Evolutionary conservation across 2,329 filamentous ascomycete species (phyloP).

Genomic region (Alternaria gaisen): DNA sequence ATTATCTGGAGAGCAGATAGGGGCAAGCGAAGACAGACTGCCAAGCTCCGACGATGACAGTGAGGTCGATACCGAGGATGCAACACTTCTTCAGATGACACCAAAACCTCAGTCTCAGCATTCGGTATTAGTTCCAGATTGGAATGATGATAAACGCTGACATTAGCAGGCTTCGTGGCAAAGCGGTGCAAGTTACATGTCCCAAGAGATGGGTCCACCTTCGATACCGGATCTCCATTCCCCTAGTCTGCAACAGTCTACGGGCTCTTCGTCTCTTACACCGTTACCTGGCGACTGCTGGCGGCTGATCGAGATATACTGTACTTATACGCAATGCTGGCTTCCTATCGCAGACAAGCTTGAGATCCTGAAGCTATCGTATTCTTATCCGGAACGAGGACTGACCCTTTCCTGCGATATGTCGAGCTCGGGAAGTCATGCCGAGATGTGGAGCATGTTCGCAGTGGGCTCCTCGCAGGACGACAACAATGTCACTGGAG

Average conservation of each 20-base stretch:
- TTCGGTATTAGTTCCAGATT: slow-evolving; percentile 8
- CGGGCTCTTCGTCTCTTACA: slow-evolving; percentile 10
- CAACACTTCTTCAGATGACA: slow-evolving; percentile 15
- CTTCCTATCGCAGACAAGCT: slow-evolving; percentile 75
- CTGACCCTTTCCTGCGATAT: slow-evolving; percentile 40
- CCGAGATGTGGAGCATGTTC: slow-evolving; percentile 57
- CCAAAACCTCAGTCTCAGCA: slow-evolving; percentile 12
- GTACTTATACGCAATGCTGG: slow-evolving; percentile 79
- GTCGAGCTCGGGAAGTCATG: slow-evolving; percentile 48
- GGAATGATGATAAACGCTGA: neutral
- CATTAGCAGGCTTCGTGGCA: slow-evolving; percentile 8
- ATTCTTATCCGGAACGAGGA: slow-evolving; percentile 60
- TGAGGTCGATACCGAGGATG: slow-evolving; percentile 28
- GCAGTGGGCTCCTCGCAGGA: slow-evolving; percentile 48
- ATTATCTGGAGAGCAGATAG: slow-evolving; percentile 57
- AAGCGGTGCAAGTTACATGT: slow-evolving; percentile 1
- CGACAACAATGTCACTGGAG: neutral
- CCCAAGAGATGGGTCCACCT: neutral
- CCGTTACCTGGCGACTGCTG: slow-evolving; percentile 66
- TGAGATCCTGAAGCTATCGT: slow-evolving; percentile 65
- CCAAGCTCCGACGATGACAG: slow-evolving; percentile 36
- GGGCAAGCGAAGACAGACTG: slow-evolving; percentile 14
- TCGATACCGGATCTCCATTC: slow-evolving; percentile 9
- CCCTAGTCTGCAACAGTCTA: slow-evolving; percentile 25
- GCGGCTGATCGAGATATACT: slow-evolving; percentile 64